phyloP scores from a whole-genome alignment of 768 basidiomycete species.

The Mycena vitilis region DNA sequence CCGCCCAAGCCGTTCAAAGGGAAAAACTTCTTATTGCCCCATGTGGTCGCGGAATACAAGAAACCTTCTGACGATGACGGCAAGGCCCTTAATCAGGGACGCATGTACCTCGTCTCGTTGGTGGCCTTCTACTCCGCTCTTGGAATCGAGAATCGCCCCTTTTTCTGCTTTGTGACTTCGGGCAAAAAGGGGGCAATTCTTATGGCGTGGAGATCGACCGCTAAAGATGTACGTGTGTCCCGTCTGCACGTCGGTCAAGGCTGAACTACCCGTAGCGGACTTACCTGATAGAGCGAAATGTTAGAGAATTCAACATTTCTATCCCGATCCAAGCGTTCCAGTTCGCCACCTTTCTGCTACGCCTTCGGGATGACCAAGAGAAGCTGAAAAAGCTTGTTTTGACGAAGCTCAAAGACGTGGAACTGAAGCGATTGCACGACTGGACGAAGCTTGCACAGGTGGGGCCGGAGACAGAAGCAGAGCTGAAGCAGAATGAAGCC shows the following conservation, averaged over 20 bases:
- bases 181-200: not conserved
- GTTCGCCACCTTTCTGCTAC: not conserved
- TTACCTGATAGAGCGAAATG: not conserved
- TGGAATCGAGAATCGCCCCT: not conserved
- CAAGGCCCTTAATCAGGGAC: not conserved
- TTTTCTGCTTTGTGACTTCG: not conserved
- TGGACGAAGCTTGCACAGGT: too few species aligned
- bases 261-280: not conserved
- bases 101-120: not conserved
- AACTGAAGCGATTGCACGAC: too few species aligned
- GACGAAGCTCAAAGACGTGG: too few species aligned
- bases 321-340: not conserved
- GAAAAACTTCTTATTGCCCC: too few species aligned
- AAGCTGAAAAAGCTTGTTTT: not conserved
- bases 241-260: not conserved
- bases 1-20: too few species aligned
- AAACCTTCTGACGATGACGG: not conserved
- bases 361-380: not conserved
- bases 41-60: not conserved
- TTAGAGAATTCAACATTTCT: not conserved
- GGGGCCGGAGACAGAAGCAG: too few species aligned
- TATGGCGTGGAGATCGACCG: not conserved
- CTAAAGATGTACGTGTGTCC: not conserved
- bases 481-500: too few species aligned
- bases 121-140: not conserved